phyloP scores from a whole-genome alignment of 2,329 filamentous ascomycete species.

The Diaporthe citri region DNA sequence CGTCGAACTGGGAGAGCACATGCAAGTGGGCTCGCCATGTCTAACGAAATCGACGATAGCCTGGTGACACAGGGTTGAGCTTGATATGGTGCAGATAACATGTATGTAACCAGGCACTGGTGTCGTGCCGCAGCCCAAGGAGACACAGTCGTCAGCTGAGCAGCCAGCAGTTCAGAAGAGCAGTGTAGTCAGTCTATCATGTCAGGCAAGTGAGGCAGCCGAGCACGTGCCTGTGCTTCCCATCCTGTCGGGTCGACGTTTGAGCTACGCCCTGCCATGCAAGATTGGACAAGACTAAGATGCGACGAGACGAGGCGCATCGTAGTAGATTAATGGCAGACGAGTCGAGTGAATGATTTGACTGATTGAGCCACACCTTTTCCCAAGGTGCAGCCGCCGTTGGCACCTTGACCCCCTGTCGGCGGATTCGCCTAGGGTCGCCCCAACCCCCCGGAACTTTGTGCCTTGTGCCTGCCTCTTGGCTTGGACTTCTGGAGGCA shows the following conservation, averaged over 20 bases:
- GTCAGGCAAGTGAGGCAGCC: conserved; percentile 23
- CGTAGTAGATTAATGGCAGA: background rate
- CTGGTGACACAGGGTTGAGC: background rate
- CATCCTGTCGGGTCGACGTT: background rate
- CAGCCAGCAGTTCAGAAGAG: conserved; percentile 3
- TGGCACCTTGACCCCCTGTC: background rate
- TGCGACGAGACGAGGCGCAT: background rate
- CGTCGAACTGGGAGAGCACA: conserved; percentile 10
- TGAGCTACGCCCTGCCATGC: background rate
- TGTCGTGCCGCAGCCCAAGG: background rate
- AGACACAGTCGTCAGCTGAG: background rate
- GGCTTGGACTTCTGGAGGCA: background rate
- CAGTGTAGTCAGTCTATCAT: background rate
- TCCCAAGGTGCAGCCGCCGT: background rate
- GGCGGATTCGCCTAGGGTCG: conserved; percentile 19
- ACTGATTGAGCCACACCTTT: background rate
- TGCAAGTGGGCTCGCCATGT: background rate
- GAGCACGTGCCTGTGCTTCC: conserved; percentile 18
- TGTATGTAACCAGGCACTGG: background rate
- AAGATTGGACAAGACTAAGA: background rate
- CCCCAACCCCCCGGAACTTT: conserved; percentile 17
- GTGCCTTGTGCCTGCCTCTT: background rate
- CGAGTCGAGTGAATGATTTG: background rate
- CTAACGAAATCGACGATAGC: background rate
- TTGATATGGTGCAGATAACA: background rate